Base-by-base conservation (phyloP, 768 basidiomycete species). In the Dentipellis fragilis region DNA sequence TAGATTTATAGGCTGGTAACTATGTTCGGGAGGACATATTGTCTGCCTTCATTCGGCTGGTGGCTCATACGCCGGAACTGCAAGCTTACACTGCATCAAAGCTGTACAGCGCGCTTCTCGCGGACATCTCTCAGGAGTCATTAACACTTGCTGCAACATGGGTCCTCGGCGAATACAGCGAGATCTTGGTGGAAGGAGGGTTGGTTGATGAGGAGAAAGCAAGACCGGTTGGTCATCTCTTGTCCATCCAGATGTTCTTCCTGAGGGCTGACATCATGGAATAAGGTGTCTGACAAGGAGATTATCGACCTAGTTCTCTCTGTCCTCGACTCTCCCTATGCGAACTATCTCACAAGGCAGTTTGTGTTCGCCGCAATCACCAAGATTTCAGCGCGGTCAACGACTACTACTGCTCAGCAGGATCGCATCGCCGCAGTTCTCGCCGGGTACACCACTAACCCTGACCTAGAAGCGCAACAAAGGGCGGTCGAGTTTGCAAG, bases 91-190 rank as follows among this genome's bases (percentile, higher is more conserved):
- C 93, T 1, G 83, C 92, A 5, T 95, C 93, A 52, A 89, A 89
- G 64, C 72, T 99, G 10, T 98, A 91, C 67, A 76, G 84, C 3
- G 88, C 95, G 5, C 80, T 99, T 19, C 86, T 83, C 57, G 78
- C 80, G 0, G 96, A 99, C 68, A 86, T 98, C 23, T 98, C 96
- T 3, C 96, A 98, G 66, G 96, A 99, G 63, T 93, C 93, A 7
- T 74, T 99, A 35, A 96, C 96, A 0, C 74, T 99, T 12, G 87
- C 90, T 4, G 87, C 92, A 1, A 87, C 94, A 3, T 99, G 96
- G 96, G 75, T 97, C 40, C 83, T 98, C 54, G 96, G 96, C 46
- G 96, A 99, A 71, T 98, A 95, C 65, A 90, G 91, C 51, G 96
- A 98, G 64, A 72, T 91, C 46, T 69, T 99, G 14, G 68, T 99